Percentiles rank a stretch among this genome's conserved stretches.
phyloP scores from a whole-genome alignment of 2,329 filamentous ascomycete species.

The Aspergillus japonicus region DNA sequence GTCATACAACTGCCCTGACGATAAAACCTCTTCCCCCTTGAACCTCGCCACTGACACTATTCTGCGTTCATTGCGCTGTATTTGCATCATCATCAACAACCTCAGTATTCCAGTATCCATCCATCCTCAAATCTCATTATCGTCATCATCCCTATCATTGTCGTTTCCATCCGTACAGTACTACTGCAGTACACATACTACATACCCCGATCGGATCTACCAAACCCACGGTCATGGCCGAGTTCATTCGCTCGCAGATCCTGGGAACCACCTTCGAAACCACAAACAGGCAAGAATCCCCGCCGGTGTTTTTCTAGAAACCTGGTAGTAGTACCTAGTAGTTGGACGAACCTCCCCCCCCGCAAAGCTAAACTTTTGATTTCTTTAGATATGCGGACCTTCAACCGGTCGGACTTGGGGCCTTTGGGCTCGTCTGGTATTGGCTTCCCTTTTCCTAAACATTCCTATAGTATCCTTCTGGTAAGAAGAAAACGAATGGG shows the following conservation, averaged over 20 bases:
- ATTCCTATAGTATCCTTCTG: not conserved
- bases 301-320: not conserved
- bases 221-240: constrained; percentile 69
- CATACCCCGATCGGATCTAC: not conserved
- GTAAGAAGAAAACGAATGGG: not conserved
- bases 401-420: constrained; percentile 97
- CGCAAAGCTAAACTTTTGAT: constrained; percentile 20
- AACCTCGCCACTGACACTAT: not conserved
- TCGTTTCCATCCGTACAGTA: no score
- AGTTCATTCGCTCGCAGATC: constrained; percentile 98
- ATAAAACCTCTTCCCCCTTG: not conserved
- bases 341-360: not conserved
- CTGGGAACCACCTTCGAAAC: constrained; percentile 99
- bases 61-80: not conserved
- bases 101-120: no score
- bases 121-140: no score
- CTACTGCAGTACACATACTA: not conserved
- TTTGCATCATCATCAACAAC: not conserved
- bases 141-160: no score
- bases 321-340: not conserved
- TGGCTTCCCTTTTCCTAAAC: not conserved
- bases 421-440: constrained; percentile 96
- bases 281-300: constrained; percentile 68
- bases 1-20: not conserved
- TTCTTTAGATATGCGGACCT: constrained; percentile 82